phyloP scores from a whole-genome alignment of 495 filamentous ascomycete species.

The Cenococcum geophilum region DNA sequence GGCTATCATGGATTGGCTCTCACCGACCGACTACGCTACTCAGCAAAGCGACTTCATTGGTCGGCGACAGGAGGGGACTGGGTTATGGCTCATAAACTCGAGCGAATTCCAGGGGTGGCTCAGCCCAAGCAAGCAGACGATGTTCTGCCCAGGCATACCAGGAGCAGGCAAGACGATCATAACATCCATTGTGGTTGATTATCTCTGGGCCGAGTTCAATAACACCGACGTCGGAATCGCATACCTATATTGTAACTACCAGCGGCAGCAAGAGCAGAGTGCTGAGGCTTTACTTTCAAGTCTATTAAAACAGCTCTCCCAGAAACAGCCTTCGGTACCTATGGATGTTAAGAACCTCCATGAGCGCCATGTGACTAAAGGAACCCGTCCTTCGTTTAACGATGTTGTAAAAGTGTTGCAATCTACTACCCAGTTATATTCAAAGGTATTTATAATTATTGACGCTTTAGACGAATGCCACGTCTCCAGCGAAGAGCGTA shows the following conservation, averaged over 20 bases:
- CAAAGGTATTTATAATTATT: neutral
- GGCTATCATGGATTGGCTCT: neutral
- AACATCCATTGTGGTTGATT: conserved; percentile 1
- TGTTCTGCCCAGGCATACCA: conserved; percentile 5
- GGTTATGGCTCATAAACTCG: neutral
- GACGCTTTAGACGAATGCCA: conserved; percentile 2
- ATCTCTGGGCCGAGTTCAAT: neutral
- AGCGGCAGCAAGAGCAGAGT: neutral
- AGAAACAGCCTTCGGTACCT: neutral
- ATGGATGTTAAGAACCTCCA: neutral
- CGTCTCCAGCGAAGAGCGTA: neutral
- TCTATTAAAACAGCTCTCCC: neutral
- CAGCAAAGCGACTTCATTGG: neutral
- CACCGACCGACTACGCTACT: neutral
- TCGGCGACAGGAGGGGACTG: neutral
- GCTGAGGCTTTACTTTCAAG: neutral
- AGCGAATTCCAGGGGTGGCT: neutral
- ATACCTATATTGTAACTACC: neutral
- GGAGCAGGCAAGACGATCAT: conserved; percentile 3
- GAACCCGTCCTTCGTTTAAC: neutral
- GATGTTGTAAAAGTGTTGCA: neutral
- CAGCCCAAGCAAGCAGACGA: neutral
- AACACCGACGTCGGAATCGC: neutral
- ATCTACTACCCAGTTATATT: neutral
- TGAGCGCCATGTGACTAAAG: neutral